phyloP scores from a whole-genome alignment of 768 basidiomycete genomes.

The Termitomyces sp. region DNA sequence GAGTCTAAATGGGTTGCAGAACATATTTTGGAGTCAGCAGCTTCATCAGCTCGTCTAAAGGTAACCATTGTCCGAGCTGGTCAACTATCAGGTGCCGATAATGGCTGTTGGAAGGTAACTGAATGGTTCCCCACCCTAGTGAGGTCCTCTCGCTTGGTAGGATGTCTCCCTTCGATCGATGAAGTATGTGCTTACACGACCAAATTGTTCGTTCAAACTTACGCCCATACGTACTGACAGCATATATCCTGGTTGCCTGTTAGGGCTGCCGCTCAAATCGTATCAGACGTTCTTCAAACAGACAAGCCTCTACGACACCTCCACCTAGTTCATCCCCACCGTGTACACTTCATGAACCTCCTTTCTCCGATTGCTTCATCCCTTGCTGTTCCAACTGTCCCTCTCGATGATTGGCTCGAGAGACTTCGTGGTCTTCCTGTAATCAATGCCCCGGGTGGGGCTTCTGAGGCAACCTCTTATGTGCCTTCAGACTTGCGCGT shows the following conservation, averaged over 20 bases:
- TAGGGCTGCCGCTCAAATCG: conserved; percentile 13
- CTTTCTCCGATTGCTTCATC: background rate
- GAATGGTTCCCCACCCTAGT: conserved; percentile 31
- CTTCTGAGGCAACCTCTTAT: background rate
- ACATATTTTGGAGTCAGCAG: conserved; percentile 22
- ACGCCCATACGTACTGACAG: background rate
- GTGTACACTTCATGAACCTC: background rate
- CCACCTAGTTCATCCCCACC: conserved; percentile 15
- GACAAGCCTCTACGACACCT: conserved; percentile 3
- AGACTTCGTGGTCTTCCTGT: background rate
- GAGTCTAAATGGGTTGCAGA: conserved; percentile 42
- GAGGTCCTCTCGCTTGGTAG: background rate
- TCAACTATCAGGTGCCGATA: conserved; percentile 27
- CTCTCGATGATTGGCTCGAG: background rate
- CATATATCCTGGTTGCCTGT: conserved; percentile 19
- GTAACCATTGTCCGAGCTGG: conserved; percentile 27
- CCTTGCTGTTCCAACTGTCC: background rate
- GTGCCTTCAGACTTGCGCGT: background rate
- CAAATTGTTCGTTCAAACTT: background rate
- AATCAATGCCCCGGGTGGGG: background rate
- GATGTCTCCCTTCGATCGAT: background rate
- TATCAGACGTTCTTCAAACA: conserved; percentile 10
- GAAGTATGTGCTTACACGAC: background rate
- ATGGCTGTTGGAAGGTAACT: conserved; percentile 30
- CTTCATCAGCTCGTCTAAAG: conserved; percentile 10